Base-by-base conservation (phyloP, 2,329 filamentous ascomycete genomes). In the Aspergillus piperis region DNA sequence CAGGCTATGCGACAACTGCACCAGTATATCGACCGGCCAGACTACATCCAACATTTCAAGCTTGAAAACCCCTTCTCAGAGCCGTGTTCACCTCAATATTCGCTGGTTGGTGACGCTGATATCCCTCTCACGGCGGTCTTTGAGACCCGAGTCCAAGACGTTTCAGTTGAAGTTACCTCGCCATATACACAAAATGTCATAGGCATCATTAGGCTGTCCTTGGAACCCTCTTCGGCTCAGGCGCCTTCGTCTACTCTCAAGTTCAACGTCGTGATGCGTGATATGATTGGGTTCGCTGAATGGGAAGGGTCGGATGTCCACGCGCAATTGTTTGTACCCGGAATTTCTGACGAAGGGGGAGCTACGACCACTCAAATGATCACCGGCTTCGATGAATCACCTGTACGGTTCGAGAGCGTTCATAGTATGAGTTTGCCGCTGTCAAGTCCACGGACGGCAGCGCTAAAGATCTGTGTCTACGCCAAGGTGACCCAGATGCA, bases 251-350 rank as follows among this genome's bases (percentile, higher is more conserved):
- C 91, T 60, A 97, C 91, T 2, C 81, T 98, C 60, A 99, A 98
- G 74, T 99, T 99, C 80, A 99, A 98, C 70, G 93, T 98, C 5
- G 93, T 98, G 32, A 96, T 99, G 91, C 93, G 96, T 71, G 92
- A 98, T 72, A 86, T 99, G 78, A 80, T 95, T 38, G 95, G 95
- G 1, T 99, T 99, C 68, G 90, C 95, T 0, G 95, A 99, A 77
- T 87, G 94, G 63, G 95, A 99, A 79, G 95, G 95, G 13, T 96
- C 91, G 0, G 90, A 96, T 66, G 92, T 99, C 27, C 95, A 99
- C 76, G 95, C 92, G 1, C 93, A 98, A 76, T 86, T 99, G n/a
- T 98, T 96, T 72, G 88, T 99, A 39, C 92, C 95, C 5, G 92
- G 92, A 7, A 85, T 96, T 10, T 93, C 91, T 0, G 93, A 95